Evolutionary conservation across 2,329 filamentous ascomycete genomes (phyloP), one percentile per base, ranked within the genome.

Genomic region (Fusarium falciforme): DNA sequence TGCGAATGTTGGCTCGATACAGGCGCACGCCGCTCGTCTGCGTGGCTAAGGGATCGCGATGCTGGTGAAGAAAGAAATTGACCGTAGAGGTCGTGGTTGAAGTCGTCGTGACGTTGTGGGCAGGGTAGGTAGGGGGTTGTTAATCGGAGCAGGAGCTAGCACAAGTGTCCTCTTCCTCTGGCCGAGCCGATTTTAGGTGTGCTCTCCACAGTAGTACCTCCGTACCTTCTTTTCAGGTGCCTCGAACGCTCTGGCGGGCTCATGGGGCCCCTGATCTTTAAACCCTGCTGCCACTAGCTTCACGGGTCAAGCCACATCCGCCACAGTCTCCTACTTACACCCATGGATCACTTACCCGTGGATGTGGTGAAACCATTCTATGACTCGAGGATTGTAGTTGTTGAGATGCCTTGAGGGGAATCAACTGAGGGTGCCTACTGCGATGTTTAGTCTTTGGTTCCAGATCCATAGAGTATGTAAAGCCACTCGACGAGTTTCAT

Each of bases 151-250:
- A 73, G 71, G 71, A 68, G 77, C 75, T 78, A 78, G 77, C 77
- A 78, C 75, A 78, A 79, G 77, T 78, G 77, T 78, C 77, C 77
- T 78, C 77, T 78, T 78, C 68, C 70, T 59, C 33, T 68, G 55
- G 64, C 65, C 66, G 59, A 69, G 68, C 55, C 75, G 72, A 71
- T 75, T 76, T 72, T 76, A 76, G 76, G 75, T 77, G 70, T 67
- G 64, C 65, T 76, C 75, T 67, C 76, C 76, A 78, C 76, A 67
- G 60, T 17, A 63, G 72, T 72, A 75, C 58, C 64, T 66, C 71
- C 67, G 61, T 72, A 52, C 47, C 47, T 52, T 52, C 47, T 52
- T 52, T 52, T 52, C 47, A 52, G 47, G 47, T 52, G 61, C 47
- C 47, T 64, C 47, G 36, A 61, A 54, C 38, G 49, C 7, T 14